phyloP scores from a whole-genome alignment of 352 stramenopile genomes.

The Phytophthora fragariaefolia region DNA sequence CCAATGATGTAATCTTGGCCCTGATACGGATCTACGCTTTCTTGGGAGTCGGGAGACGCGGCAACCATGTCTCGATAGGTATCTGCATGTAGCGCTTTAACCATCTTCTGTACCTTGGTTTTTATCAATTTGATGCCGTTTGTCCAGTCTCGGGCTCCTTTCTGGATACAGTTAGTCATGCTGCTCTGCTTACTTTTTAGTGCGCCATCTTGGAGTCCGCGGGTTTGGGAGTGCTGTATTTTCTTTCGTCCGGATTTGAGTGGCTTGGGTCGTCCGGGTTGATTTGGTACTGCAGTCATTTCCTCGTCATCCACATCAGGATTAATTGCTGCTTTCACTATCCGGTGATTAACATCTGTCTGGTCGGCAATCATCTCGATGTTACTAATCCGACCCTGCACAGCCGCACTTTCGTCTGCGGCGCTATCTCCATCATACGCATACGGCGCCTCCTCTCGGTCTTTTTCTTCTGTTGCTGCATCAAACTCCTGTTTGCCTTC shows the following conservation, averaged over 20 bases:
- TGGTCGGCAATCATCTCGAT: not conserved
- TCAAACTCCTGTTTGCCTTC: not conserved
- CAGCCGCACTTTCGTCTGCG: not conserved
- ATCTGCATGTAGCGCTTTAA: not conserved
- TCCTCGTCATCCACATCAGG: not conserved
- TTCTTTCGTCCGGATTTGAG: not conserved
- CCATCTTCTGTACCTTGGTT: not conserved
- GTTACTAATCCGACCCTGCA: not conserved
- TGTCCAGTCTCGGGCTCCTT: not conserved
- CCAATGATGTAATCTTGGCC: too few species aligned
- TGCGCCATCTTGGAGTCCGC: not conserved
- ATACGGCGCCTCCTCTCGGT: not conserved
- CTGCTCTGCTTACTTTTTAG: not conserved
- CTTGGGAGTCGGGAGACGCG: too few species aligned
- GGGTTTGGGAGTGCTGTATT: not conserved
- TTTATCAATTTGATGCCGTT: not conserved
- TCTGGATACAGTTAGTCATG: not conserved
- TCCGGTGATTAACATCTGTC: not conserved
- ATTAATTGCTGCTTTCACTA: not conserved
- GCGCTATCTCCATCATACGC: not conserved
- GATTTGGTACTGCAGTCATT: not conserved
- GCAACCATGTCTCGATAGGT: too few species aligned
- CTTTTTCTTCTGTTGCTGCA: not conserved
- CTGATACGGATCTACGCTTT: too few species aligned
- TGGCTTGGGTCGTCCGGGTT: not conserved